Conservation (phyloP, 768 basidiomycete species). For the Tricholomella constricta region DNA sequence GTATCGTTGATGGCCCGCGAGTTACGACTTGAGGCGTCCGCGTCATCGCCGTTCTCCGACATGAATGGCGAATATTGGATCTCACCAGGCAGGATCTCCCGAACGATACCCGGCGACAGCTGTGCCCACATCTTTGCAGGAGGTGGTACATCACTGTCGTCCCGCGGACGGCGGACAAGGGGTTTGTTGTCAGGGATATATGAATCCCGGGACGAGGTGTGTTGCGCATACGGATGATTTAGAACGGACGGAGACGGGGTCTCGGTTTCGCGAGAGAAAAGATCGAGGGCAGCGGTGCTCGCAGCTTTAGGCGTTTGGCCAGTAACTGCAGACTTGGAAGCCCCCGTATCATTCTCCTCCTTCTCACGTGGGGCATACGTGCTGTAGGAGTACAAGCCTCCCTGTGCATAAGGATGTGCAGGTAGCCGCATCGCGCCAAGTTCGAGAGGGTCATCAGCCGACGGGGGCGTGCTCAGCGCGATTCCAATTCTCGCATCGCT, state of each 20-base stretch:
- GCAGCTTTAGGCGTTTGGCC: constrained; percentile 18
- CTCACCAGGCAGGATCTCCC: constrained; percentile 47
- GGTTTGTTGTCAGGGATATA: constrained; percentile 35
- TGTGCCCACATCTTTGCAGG: constrained; percentile 54
- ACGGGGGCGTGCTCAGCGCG: constrained; percentile 38
- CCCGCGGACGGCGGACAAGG: constrained; percentile 28
- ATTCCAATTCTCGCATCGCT: constrained; percentile 35
- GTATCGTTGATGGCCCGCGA: constrained; percentile 44
- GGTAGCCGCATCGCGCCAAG: constrained; percentile 36
- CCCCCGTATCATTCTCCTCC: constrained; percentile 13
- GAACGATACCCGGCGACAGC: constrained; percentile 43
- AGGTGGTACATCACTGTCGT: constrained; percentile 42
- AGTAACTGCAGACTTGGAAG: constrained; percentile 36
- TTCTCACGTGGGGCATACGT: constrained; percentile 14
- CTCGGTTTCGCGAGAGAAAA: constrained; percentile 35
- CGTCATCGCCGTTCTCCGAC: constrained; percentile 22
- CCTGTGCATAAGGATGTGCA: constrained; percentile 53
- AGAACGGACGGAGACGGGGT: constrained; percentile 35
- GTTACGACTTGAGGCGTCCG: constrained; percentile 17
- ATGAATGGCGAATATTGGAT: constrained; percentile 51
- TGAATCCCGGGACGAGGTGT: constrained; percentile 33
- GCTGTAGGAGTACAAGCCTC: constrained; percentile 34
- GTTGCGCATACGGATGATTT: constrained; percentile 47
- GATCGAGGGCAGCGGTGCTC: constrained; percentile 18
- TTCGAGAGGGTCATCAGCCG: constrained; percentile 22